These are phyloP conservation scores for Candida ascalaphidarum DNA, from an alignment of 805 yeast genomes.

Conservation along the genomic window DNA sequence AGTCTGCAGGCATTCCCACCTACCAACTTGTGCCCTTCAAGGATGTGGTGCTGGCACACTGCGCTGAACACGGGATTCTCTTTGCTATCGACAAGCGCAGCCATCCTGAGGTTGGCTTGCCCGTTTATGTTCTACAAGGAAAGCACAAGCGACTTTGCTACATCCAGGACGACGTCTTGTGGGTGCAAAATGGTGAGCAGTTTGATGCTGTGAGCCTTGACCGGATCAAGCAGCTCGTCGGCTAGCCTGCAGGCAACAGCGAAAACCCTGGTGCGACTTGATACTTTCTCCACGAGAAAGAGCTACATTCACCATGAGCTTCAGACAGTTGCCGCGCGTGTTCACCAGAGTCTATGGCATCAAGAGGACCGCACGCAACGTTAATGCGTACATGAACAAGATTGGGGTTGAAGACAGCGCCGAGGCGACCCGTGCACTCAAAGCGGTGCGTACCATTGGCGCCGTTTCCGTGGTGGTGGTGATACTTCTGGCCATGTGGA, in stretches of 20 bases:
- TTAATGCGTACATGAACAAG: slow-evolving; percentile 17
- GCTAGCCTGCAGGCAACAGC: too few relatives aligned
- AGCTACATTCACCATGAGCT: background rate
- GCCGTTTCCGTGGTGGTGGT: slow-evolving; percentile 9
- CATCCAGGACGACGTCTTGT: slow-evolving; percentile 60
- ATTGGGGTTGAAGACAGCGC: slow-evolving; percentile 25
- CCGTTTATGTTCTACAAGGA: slow-evolving; percentile 34
- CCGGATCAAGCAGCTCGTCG: too few relatives aligned
- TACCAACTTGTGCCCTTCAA: slow-evolving; percentile 39
- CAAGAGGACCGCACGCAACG: slow-evolving; percentile 9
- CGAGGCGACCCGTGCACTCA: slow-evolving; percentile 20
- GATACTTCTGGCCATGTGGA: slow-evolving; percentile 9
- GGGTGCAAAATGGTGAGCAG: slow-evolving; percentile 26
- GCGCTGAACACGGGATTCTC: slow-evolving; percentile 40
- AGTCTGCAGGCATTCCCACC: slow-evolving; percentile 32
- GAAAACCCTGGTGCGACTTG: too few relatives aligned
- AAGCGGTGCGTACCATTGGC: slow-evolving; percentile 10
- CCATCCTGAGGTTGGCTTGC: slow-evolving; percentile 30
- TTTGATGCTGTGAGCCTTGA: slow-evolving; percentile 38
- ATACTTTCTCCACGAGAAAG: background rate
- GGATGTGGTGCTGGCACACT: slow-evolving; percentile 58
- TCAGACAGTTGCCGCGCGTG: background rate
- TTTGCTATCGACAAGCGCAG: slow-evolving; percentile 22
- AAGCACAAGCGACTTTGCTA: slow-evolving; percentile 33
- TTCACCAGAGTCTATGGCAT: slow-evolving; percentile 6